Conservation (phyloP, 2,329 filamentous ascomycete genomes). For the Xylariaceae sp. region DNA sequence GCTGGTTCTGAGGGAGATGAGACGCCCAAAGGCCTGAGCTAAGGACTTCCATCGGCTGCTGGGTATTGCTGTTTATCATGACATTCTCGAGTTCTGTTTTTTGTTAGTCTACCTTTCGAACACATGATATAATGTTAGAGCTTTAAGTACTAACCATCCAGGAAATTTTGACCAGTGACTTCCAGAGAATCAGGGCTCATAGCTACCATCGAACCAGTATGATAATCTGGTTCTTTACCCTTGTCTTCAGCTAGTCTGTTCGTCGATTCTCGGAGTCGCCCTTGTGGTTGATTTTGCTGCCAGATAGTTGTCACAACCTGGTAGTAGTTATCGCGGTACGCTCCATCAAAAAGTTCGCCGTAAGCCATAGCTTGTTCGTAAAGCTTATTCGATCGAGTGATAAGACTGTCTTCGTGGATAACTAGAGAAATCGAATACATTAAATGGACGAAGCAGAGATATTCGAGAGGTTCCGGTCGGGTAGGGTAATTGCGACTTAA, state of each 20-base stretch:
- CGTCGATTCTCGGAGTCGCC: slow-evolving; percentile 25
- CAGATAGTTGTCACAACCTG: slow-evolving; percentile 56
- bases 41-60: slow-evolving; percentile 44
- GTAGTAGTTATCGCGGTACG: slow-evolving; percentile 49
- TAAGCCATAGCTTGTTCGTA: slow-evolving; percentile 58
- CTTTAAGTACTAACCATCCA: slow-evolving; percentile 54
- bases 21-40: slow-evolving; percentile 51
- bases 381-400: slow-evolving; percentile 46
- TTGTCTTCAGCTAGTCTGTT: slow-evolving; percentile 44
- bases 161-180: slow-evolving; percentile 53
- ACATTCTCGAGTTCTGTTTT: slow-evolving; percentile 55
- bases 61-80: slow-evolving; percentile 43
- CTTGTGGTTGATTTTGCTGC: slow-evolving; percentile 49
- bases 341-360: slow-evolving; percentile 45
- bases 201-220: slow-evolving; percentile 6
- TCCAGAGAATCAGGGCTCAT: slow-evolving; percentile 48
- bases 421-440: slow-evolving; percentile 58
- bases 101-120: slow-evolving; percentile 21
- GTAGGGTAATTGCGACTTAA: slow-evolving; percentile 47
- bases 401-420: slow-evolving; percentile 51
- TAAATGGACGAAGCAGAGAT: slow-evolving; percentile 59
- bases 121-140: background rate
- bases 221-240: slow-evolving; percentile 50
- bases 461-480: slow-evolving; percentile 48
- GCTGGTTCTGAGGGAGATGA: slow-evolving; percentile 47